Percentiles rank a stretch among this genome's conserved stretches.
Conservation (phyloP, 106 monocot species). For the Triglochin maritima region DNA sequence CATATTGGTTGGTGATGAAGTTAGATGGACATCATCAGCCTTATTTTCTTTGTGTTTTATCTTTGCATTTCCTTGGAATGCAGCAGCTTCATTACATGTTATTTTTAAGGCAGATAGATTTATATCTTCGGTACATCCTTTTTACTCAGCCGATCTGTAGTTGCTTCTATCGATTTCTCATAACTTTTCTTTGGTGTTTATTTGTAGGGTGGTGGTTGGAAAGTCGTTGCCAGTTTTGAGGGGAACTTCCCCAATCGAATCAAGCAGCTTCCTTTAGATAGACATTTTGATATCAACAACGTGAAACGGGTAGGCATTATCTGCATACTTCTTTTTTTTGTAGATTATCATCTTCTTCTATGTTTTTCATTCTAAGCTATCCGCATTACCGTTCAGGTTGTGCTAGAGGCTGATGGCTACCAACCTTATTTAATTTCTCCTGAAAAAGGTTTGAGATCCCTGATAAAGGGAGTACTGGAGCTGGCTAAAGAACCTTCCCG, state of each 20-base stretch:
- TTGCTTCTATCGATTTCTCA: neutral
- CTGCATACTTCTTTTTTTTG: neutral
- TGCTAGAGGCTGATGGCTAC: slow-evolving; percentile 95
- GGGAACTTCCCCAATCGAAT: slow-evolving; percentile 93
- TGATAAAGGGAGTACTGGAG: slow-evolving; percentile 63
- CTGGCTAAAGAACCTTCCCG: slow-evolving; percentile 82
- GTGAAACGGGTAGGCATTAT: slow-evolving; percentile 72
- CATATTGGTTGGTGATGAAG: too few species aligned
- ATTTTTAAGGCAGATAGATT: neutral
- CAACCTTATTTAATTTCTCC: slow-evolving; percentile 96
- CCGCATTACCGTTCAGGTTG: slow-evolving; percentile 44
- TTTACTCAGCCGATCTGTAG: neutral
- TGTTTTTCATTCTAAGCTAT: neutral
- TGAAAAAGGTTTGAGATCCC: slow-evolving; percentile 70
- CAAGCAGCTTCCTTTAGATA: slow-evolving; percentile 87
- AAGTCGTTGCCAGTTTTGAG: slow-evolving; percentile 95
- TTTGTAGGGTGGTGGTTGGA: slow-evolving; percentile 80
- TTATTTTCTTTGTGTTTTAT: too few species aligned
- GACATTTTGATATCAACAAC: slow-evolving; percentile 94
- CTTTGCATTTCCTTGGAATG: neutral
- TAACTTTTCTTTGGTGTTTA: neutral
- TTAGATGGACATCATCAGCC: too few species aligned
- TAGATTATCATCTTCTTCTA: neutral
- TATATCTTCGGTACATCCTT: neutral
- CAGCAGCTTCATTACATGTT: neutral